Percentiles rank a stretch among this genome's conserved stretches.
These are phyloP conservation scores for Backusella liffmaniae DNA, from an alignment of 192 early-diverging fungal species.

Conservation along the genomic window DNA sequence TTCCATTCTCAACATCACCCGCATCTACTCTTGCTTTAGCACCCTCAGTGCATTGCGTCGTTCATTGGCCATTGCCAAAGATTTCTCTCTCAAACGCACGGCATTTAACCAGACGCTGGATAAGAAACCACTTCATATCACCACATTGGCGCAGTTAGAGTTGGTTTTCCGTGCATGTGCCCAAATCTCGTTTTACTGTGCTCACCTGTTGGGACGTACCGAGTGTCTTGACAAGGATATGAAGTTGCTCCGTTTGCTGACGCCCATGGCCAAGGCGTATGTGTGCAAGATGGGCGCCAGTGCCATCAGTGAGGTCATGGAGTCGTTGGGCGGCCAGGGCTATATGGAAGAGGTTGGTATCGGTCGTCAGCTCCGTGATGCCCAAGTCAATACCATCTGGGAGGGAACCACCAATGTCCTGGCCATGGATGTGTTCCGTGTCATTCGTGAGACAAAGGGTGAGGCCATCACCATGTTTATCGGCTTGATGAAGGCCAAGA, in stretches of 20 bases:
- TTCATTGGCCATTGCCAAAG: conserved; percentile 49
- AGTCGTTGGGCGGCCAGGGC: conserved; percentile 67
- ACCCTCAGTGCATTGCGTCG: conserved; percentile 42
- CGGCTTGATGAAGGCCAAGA: background rate
- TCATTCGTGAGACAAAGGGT: conserved; percentile 51
- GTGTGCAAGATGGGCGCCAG: conserved; percentile 45
- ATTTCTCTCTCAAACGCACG: conserved; percentile 54
- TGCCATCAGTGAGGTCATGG: conserved; percentile 57
- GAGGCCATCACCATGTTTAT: background rate
- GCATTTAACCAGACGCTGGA: conserved; percentile 44
- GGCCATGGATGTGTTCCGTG: conserved; percentile 58
- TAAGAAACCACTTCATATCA: conserved; percentile 58
- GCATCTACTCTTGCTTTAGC: conserved; percentile 56
- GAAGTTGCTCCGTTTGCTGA: conserved; percentile 56
- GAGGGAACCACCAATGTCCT: conserved; percentile 73
- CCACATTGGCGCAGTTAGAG: conserved; percentile 57
- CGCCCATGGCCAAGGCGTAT: conserved; percentile 64
- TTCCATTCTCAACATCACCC: conserved; percentile 67
- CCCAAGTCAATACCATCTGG: conserved; percentile 68
- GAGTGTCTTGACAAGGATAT: conserved; percentile 36
- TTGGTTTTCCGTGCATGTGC: conserved; percentile 43
- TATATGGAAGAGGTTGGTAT: conserved; percentile 75
- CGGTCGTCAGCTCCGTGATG: conserved; percentile 55
- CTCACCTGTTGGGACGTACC: conserved; percentile 53
- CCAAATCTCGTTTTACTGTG: conserved; percentile 56